phyloP scores from a whole-genome alignment of 345 rosid genomes.

The Aurinia saxatilis region DNA sequence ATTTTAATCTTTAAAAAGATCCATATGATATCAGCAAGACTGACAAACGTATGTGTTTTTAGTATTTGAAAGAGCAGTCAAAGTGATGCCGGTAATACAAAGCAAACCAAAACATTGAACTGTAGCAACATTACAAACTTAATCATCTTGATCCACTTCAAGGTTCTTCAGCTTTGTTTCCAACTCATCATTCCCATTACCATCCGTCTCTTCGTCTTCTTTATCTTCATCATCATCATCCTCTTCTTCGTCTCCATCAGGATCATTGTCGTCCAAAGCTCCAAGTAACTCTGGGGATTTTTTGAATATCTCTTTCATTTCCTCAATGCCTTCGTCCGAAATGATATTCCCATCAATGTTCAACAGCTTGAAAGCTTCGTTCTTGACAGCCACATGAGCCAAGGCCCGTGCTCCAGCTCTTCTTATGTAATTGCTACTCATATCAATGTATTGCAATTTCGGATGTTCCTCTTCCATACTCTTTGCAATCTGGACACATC shows the following conservation, averaged over 20 bases:
- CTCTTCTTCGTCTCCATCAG: conserved; percentile 61
- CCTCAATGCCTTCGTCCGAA: conserved; percentile 85
- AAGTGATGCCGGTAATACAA: conserved; percentile 1
- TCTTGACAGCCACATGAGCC: conserved; percentile 53
- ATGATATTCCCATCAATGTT: conserved; percentile 66
- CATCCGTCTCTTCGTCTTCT: conserved; percentile 41
- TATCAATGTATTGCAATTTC: conserved; percentile 50
- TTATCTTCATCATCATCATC: conserved; percentile 46
- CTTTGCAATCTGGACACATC: conserved; percentile 54
- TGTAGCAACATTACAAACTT: conserved; percentile 3
- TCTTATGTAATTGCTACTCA: conserved; percentile 50
- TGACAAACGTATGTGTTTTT: neutral
- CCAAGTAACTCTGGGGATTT: conserved; percentile 59
- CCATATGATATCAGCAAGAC: neutral
- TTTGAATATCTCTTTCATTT: conserved; percentile 60
- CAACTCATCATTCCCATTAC: conserved; percentile 44
- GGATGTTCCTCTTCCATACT: conserved; percentile 54
- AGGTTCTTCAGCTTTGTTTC: conserved; percentile 68
- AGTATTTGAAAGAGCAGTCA: conserved; percentile 1
- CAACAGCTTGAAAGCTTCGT: conserved; percentile 58
- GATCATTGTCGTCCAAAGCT: conserved; percentile 74
- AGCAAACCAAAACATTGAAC: neutral
- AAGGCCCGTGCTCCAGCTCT: conserved; percentile 65
- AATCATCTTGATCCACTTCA: conserved; percentile 47
- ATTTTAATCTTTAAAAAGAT: neutral